These are phyloP conservation scores for Linnemannia exigua DNA, from an alignment of 192 early-diverging fungal species.

Conservation along the genomic window DNA sequence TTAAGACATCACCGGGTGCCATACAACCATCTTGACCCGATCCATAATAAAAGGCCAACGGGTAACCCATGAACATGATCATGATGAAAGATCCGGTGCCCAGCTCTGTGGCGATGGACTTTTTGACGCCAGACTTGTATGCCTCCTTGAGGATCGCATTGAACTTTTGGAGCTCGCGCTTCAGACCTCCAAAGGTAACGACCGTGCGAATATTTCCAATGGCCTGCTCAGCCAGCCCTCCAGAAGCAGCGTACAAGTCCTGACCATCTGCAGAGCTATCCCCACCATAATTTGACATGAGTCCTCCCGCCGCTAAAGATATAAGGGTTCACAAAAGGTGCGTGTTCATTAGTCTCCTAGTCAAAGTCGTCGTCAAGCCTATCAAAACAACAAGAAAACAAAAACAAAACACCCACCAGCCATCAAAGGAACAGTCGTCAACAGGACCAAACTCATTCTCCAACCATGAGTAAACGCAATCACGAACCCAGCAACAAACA, in stretches of 20 bases:
- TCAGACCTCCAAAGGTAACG: slow-evolving; percentile 83
- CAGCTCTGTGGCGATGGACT: slow-evolving; percentile 66
- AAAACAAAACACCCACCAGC: slow-evolving; percentile 5
- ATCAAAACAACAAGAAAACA: slow-evolving; percentile 49
- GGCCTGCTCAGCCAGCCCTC: slow-evolving; percentile 87
- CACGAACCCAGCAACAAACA: slow-evolving; percentile 79
- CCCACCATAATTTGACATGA: slow-evolving; percentile 31
- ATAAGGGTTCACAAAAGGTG: too few relatives aligned
- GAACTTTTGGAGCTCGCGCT: slow-evolving; percentile 79
- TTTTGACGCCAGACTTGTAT: slow-evolving; percentile 71
- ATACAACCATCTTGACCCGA: slow-evolving; percentile 55
- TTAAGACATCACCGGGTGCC: slow-evolving; percentile 70
- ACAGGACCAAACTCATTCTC: slow-evolving; percentile 80
- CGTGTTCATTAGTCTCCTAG: too few relatives aligned
- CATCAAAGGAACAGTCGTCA: slow-evolving; percentile 77
- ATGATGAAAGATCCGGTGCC: slow-evolving; percentile 80
- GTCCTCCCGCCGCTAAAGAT: slow-evolving; percentile 32
- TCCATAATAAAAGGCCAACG: slow-evolving; percentile 88
- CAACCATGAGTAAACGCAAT: slow-evolving; percentile 84
- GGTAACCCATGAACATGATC: slow-evolving; percentile 79
- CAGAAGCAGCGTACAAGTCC: slow-evolving; percentile 84
- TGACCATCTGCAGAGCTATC: slow-evolving; percentile 56
- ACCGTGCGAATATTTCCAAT: slow-evolving; percentile 89
- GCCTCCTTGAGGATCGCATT: slow-evolving; percentile 70
- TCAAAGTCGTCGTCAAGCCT: not conserved